Evolutionary conservation across 2,329 filamentous ascomycete species (phyloP).

Genomic region (Lasiodiplodia citricola): DNA sequence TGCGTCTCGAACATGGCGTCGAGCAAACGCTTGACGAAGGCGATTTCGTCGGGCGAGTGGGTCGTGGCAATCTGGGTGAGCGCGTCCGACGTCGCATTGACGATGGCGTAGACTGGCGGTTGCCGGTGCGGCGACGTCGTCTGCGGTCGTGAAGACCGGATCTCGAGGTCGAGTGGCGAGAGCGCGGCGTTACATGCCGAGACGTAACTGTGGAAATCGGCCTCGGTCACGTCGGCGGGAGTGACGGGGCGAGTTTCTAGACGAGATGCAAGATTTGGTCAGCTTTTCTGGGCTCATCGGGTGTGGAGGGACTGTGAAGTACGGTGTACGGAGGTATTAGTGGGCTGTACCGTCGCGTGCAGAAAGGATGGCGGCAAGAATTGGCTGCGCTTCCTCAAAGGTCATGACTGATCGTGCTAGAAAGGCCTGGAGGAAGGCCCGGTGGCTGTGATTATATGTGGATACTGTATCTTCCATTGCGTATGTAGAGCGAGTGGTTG

Average conservation of each 20-base stretch:
- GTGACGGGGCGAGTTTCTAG: conserved; percentile 48
- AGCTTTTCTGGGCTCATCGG: not conserved
- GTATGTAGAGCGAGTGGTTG: not conserved
- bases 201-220: conserved; percentile 72
- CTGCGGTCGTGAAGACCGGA: conserved; percentile 77
- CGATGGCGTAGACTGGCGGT: conserved; percentile 75
- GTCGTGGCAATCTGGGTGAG: conserved; percentile 86
- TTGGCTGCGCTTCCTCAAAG: conserved; percentile 70
- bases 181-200: conserved; percentile 72
- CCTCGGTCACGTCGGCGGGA: conserved; percentile 68
- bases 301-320: not conserved
- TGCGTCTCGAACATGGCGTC: conserved; percentile 91
- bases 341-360: conserved; percentile 52
- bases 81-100: conserved; percentile 86
- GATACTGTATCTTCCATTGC: conserved; percentile 12
- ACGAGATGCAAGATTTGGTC: not conserved
- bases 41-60: conserved; percentile 81
- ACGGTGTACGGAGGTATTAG: not conserved
- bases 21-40: conserved; percentile 84
- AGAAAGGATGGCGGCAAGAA: conserved; percentile 78
- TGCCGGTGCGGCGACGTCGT: conserved; percentile 39
- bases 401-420: conserved; percentile 80
- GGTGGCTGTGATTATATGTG: conserved; percentile 69
- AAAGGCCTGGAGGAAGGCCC: conserved; percentile 90
- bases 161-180: conserved; percentile 84